Evolutionary conservation across 306 rosid species (phyloP).

Genomic region (Vigna nakashimae): DNA sequence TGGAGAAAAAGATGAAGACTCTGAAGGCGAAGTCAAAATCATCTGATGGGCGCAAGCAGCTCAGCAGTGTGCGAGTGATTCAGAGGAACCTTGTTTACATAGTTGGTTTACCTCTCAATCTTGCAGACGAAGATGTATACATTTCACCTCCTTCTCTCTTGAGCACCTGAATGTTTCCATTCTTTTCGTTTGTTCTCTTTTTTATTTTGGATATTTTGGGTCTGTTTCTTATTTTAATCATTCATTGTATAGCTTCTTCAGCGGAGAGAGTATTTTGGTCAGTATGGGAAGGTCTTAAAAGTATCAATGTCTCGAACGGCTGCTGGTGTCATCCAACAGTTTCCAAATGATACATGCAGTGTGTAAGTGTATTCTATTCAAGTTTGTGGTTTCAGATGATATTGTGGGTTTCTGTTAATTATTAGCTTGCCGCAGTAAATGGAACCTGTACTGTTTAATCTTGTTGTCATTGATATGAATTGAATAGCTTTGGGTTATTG

Average conservation of each 20-base stretch:
- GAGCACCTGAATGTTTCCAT: constrained; percentile 1
- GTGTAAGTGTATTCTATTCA: constrained; percentile 71
- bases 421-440: constrained; percentile 11
- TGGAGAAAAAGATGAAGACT: constrained; percentile 79
- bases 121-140: constrained; percentile 90
- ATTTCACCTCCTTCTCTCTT: constrained; percentile 36
- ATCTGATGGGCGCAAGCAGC: constrained; percentile 95
- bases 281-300: constrained; percentile 97
- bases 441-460: neutral
- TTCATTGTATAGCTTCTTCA: constrained; percentile 78
- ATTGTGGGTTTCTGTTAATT: constrained; percentile 4
- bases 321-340: constrained; percentile 94
- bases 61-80: constrained; percentile 94
- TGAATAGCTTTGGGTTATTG: neutral
- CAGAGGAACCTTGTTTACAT: constrained; percentile 98
- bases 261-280: constrained; percentile 89
- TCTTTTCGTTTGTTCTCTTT: neutral
- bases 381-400: constrained; percentile 2
- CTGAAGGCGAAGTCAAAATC: constrained; percentile 84
- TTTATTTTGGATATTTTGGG: neutral
- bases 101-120: constrained; percentile 71
- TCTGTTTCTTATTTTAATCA: constrained; percentile 6
- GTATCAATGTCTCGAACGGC: constrained; percentile 99
- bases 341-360: constrained; percentile 97
- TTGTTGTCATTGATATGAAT: constrained; percentile 11